Base-by-base conservation (phyloP, 1,139 yeast genomes). In the Nakaseomyces sp. region DNA sequence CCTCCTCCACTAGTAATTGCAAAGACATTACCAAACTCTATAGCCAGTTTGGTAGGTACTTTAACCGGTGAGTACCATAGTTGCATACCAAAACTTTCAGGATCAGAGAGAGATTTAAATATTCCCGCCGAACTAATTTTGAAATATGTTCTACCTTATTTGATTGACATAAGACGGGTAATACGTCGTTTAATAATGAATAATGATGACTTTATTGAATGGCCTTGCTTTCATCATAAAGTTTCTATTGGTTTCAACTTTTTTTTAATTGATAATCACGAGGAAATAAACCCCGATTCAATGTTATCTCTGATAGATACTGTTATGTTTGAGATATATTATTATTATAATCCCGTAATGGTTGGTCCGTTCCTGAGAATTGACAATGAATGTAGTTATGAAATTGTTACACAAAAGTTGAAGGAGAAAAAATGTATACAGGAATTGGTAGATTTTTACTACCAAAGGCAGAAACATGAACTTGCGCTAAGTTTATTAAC, bases 311-410 rank as follows among this genome's bases (percentile, higher is more conserved):
- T 79, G 2, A 76, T 91, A 4, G 98, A 91, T 56, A 85, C 96
- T 0, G 73, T 88, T 0, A 68, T 91, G 25, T 86, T 91, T 55
- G 70, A 77, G 43, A 78, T 94, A 49, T 91, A 91, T 58, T 70
- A 79, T 51, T 63, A 77, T 22, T 74, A 76, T 31, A 77, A 77
- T 46, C 86, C 88, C 0, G 74, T 81, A 53, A 70, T 91, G 57
- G 72, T 91, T 15, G 95, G 94, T 0, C 93, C 97, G 0, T 72
- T 91, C 28, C 71, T 91, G 6, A 69, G 97, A 43, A 71, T 88
- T 2, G 75, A 77, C 35, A 91, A 89, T 58, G 70, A 71, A 49
- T 87, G 96, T 66, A 81, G 82, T 55, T 72, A 82, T 2, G 67
- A 67, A 1, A 71, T 76, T 3, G 95, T 87, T 2, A 75, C 77